phyloP scores from a whole-genome alignment of 2,329 filamentous ascomycete species.

The Xylaria arbuscula region DNA sequence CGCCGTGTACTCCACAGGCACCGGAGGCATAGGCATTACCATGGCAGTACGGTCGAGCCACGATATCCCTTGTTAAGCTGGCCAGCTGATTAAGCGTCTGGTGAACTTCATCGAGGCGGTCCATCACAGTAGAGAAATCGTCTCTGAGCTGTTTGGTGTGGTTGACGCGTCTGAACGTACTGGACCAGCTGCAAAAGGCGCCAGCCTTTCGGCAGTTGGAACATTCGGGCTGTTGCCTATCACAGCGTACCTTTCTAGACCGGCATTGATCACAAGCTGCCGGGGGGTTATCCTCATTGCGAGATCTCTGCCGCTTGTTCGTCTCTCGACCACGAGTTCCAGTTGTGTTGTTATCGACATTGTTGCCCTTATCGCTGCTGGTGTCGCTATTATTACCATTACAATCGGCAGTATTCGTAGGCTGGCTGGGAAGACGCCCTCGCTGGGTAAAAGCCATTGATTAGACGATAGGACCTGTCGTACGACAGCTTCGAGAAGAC shows the following conservation, averaged over 20 bases:
- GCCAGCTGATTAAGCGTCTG: conserved; percentile 22
- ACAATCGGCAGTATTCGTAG: conserved; percentile 17
- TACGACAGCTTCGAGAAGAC: background rate
- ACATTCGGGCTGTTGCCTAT: conserved; percentile 25
- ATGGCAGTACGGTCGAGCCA: conserved; percentile 11
- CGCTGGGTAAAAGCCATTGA: conserved; percentile 27
- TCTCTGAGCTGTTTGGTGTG: conserved; percentile 27
- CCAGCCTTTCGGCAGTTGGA: conserved; percentile 20
- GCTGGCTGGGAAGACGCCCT: conserved; percentile 12
- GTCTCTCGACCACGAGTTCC: conserved; percentile 16
- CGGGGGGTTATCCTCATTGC: conserved; percentile 26
- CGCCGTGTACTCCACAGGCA: background rate
- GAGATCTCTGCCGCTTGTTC: conserved; percentile 18
- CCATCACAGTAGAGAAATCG: conserved; percentile 26
- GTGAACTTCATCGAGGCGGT: conserved; percentile 24
- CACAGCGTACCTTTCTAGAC: conserved; percentile 27
- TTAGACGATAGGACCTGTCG: background rate
- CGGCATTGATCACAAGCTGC: conserved; percentile 29
- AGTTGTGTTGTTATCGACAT: background rate
- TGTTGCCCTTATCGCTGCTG: conserved; percentile 21
- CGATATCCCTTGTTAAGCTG: conserved; percentile 25
- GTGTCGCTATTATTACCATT: conserved; percentile 23
- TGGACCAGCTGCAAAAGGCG: conserved; percentile 23
- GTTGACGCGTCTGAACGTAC: conserved; percentile 26
- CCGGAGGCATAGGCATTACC: background rate